A percentile compares a stretch with the other conserved stretches of the same genome.
phyloP scores from a whole-genome alignment of 768 basidiomycete genomes.

The Russula brevipes region DNA sequence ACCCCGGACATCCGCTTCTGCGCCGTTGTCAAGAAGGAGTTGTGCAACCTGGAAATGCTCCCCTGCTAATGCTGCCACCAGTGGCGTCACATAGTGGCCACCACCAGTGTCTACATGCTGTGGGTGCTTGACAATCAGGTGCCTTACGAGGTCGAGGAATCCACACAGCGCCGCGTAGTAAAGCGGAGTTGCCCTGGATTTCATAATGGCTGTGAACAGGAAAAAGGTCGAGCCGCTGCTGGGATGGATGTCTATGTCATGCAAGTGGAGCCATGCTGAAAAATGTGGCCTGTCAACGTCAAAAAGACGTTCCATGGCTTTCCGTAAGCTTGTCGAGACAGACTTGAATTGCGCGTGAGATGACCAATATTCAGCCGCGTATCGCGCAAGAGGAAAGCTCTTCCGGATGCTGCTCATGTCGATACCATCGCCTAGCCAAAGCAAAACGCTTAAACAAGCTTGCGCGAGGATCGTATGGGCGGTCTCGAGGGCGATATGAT shows the following conservation, averaged over 20 bases:
- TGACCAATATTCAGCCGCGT: neutral
- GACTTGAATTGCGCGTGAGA: neutral
- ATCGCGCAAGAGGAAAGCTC: neutral
- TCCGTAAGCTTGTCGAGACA: neutral
- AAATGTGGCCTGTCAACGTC: neutral
- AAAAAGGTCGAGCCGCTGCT: accelerated
- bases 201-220: neutral
- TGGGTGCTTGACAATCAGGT: neutral
- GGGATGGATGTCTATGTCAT: neutral
- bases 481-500: neutral
- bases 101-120: neutral
- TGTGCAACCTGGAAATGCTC: neutral
- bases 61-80: neutral
- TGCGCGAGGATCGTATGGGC: neutral
- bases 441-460: neutral
- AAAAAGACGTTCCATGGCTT: neutral
- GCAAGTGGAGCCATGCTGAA: neutral
- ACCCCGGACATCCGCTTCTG: neutral
- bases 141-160: neutral
- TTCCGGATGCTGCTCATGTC: neutral
- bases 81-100: neutral
- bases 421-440: neutral
- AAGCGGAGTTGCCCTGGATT: neutral
- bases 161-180: neutral
- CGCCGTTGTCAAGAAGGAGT: neutral